These are phyloP conservation scores for Saccharomycopsis oosterbeekiorum DNA, from an alignment of 805 yeast species.

Conservation along the genomic window DNA sequence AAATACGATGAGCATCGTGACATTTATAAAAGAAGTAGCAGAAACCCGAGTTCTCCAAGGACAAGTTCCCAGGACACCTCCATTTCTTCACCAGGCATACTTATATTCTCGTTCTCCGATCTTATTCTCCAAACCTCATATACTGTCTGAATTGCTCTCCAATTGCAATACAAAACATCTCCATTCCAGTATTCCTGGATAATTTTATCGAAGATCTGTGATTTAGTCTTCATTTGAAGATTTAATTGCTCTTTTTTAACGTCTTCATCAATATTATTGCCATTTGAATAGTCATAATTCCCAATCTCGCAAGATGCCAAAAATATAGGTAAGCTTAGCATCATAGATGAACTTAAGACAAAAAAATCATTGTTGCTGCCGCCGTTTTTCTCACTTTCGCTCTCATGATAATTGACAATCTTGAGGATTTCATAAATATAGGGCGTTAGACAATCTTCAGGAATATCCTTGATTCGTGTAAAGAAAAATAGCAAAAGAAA, in stretches of 20 bases:
- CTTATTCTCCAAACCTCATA: conserved; percentile 33
- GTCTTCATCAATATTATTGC: conserved; percentile 9
- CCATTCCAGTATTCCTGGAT: conserved; percentile 21
- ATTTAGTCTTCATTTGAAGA: conserved; percentile 19
- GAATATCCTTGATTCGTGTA: conserved; percentile 28
- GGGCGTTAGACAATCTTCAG: not conserved
- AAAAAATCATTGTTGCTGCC: too few relatives aligned
- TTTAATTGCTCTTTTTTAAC: conserved; percentile 20
- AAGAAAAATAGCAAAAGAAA: conserved; percentile 33
- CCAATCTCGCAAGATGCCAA: not conserved
- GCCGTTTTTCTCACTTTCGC: not conserved
- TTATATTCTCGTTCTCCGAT: conserved; percentile 19
- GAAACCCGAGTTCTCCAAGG: not conserved
- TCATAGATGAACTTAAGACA: not conserved
- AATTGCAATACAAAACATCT: conserved; percentile 23
- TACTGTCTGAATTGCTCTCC: conserved; percentile 35
- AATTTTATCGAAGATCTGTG: conserved; percentile 17
- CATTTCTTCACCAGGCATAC: conserved; percentile 25
- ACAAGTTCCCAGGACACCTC: conserved; percentile 28
- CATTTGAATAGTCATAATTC: conserved; percentile 21
- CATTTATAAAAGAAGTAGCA: not conserved
- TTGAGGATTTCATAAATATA: not conserved
- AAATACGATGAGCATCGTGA: too few relatives aligned
- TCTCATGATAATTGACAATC: not conserved
- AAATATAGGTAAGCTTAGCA: not conserved